These are phyloP conservation scores for Cenococcum geophilum DNA, from an alignment of 495 filamentous ascomycete genomes.

Conservation along the genomic window DNA sequence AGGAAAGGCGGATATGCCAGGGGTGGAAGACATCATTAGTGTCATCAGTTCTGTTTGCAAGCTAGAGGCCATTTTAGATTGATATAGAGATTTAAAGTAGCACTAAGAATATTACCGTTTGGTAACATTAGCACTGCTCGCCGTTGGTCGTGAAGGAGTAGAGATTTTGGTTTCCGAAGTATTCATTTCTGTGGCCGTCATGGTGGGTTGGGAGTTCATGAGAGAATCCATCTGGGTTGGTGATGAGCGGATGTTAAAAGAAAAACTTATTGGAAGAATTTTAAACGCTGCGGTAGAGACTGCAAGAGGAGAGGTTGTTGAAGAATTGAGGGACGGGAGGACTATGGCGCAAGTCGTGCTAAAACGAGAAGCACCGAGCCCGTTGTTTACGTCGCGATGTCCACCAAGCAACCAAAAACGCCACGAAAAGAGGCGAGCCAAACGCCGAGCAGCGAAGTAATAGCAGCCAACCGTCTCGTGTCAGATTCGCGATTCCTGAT, in stretches of 20 bases:
- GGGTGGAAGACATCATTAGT: conserved; percentile 89
- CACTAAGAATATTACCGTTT: background rate
- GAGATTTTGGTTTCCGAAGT: background rate
- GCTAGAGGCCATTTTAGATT: conserved; percentile 42
- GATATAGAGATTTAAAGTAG: background rate
- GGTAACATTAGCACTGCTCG: conserved; percentile 2
- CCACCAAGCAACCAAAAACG: background rate
- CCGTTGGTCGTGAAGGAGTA: background rate
- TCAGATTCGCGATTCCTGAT: background rate
- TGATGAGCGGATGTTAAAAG: background rate
- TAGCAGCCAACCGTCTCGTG: background rate
- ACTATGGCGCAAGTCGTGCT: too few species aligned
- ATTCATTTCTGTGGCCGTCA: background rate
- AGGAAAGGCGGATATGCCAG: conserved; percentile 93
- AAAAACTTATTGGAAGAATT: too few species aligned
- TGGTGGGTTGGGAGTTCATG: background rate
- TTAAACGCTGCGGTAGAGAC: background rate
- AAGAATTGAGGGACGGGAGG: background rate
- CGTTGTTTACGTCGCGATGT: background rate
- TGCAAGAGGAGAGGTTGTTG: background rate
- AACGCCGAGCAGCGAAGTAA: background rate
- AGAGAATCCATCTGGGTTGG: background rate
- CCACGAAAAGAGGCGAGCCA: background rate
- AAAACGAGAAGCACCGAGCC: too few species aligned
- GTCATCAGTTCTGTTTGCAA: conserved; percentile 96